Base-by-base conservation (phyloP, 164 flowering plant species). In the Macadamia integrifolia region DNA sequence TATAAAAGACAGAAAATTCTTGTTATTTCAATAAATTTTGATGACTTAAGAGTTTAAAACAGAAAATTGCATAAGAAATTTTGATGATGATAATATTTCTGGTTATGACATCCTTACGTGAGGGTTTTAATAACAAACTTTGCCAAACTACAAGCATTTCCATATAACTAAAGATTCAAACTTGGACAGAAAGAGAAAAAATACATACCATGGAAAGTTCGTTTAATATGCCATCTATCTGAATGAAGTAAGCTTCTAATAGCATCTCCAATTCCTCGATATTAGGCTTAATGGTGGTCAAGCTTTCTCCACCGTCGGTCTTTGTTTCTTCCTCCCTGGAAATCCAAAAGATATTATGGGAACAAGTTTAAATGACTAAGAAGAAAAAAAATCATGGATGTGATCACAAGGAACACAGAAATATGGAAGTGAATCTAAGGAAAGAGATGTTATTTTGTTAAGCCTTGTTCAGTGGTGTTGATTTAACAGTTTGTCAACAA, bases 241-340 rank as follows among this genome's bases (percentile, higher is more conserved):
- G 85, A 6, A 67, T 83, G 70, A 84, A 84, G 70, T 84, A 84
- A 43, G 87, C 87, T 72, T 81, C 87, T 61, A 84, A 74, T 29
- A 82, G 85, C 83, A 82, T 84, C 71, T 84, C 85, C 72, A 84
- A 59, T 69, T 81, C 87, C 69, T 75, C 77, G 44, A 80, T 65
- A 32, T 83, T 73, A 6, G 79, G 85, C 77, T 85, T 83, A 59
- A 67, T 61, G 46, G 64, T 64, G 30, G 62, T 65, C 9, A 58
- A 44, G 43, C 66, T 69, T 48, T 61, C 77, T 15, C 69, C 48
- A 40, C 74, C 72, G 32, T 69, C 72, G 63, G 74, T 73, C 66
- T 70, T 61, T 15, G 52, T 35, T 13, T 82, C 83, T 11, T 73
- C 82, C 64, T 28, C 75, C 59, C 80, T 78, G 69, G 7, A 62